phyloP scores from a whole-genome alignment of 2,329 filamentous ascomycete species.

The Zopfia rhizophila region DNA sequence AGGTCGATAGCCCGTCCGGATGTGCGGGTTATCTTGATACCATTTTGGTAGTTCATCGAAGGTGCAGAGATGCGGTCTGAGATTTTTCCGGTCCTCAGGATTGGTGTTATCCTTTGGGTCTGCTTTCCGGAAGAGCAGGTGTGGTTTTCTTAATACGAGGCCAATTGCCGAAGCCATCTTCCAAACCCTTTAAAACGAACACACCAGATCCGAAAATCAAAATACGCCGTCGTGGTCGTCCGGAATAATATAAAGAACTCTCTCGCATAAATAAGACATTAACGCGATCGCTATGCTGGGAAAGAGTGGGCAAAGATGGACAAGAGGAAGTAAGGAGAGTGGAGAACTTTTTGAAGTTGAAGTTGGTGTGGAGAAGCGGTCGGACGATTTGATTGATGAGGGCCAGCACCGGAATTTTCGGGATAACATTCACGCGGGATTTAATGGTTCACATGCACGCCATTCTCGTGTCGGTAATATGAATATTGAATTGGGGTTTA shows the following conservation, averaged over 20 bases:
- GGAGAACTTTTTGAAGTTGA: constrained; percentile 4
- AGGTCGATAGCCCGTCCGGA: constrained; percentile 70
- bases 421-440: not conserved
- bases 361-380: constrained; percentile 1
- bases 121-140: constrained; percentile 25
- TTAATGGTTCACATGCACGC: constrained; percentile 1
- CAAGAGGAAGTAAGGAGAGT: not conserved
- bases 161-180: too few species aligned
- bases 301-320: too few species aligned
- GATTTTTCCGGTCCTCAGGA: not conserved
- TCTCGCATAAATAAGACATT: not conserved
- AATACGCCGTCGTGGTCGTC: constrained; percentile 19
- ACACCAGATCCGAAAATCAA: not conserved
- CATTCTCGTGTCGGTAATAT: constrained; percentile 1
- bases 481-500: too few species aligned
- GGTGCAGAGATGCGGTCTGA: constrained; percentile 32
- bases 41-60: constrained; percentile 52
- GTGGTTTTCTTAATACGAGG: constrained; percentile 25
- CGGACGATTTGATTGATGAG: constrained; percentile 14
- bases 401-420: constrained; percentile 12
- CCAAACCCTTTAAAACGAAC: too few species aligned
- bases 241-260: not conserved
- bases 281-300: too few species aligned
- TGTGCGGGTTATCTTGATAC: constrained; percentile 72
- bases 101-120: constrained; percentile 6